Conservation (phyloP, 2,329 filamentous ascomycete genomes). For the Colletotrichum echinochloae region DNA sequence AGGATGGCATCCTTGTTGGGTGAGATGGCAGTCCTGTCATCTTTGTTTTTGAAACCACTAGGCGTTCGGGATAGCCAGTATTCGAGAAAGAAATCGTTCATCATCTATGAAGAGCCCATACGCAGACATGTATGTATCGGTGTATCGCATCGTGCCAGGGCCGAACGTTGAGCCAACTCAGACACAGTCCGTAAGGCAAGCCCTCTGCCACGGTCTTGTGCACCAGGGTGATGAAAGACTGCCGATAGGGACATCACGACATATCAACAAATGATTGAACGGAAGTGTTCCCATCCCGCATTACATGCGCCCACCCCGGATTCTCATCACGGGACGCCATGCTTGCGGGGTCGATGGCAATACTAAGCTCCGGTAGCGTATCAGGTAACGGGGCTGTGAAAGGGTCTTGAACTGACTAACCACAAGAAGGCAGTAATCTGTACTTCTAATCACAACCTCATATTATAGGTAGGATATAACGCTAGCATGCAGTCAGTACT, state of each 20-base stretch:
- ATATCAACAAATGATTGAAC: no score
- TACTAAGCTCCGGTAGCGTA: background rate
- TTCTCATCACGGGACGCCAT: background rate
- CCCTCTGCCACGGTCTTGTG: background rate
- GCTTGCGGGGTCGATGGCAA: background rate
- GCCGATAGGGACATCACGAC: background rate
- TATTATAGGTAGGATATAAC: no score
- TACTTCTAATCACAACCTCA: no score
- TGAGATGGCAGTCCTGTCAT: background rate
- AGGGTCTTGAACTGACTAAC: background rate
- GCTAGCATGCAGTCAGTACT: no score
- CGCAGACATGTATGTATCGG: background rate
- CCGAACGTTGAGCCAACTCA: background rate
- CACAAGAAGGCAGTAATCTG: background rate
- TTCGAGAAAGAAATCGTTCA: background rate
- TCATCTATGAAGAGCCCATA: background rate
- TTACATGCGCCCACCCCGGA: background rate
- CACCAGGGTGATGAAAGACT: fast-evolving
- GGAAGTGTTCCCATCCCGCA: background rate
- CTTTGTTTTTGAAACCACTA: background rate
- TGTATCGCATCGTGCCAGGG: background rate
- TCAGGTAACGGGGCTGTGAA: no score
- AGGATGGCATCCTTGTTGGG: background rate
- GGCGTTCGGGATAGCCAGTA: background rate
- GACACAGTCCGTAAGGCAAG: no score